Percentiles rank a stretch among this genome's conserved stretches.
These are phyloP conservation scores for Pythium inflatum DNA, from an alignment of 352 stramenopile genomes.

Conservation along the genomic window DNA sequence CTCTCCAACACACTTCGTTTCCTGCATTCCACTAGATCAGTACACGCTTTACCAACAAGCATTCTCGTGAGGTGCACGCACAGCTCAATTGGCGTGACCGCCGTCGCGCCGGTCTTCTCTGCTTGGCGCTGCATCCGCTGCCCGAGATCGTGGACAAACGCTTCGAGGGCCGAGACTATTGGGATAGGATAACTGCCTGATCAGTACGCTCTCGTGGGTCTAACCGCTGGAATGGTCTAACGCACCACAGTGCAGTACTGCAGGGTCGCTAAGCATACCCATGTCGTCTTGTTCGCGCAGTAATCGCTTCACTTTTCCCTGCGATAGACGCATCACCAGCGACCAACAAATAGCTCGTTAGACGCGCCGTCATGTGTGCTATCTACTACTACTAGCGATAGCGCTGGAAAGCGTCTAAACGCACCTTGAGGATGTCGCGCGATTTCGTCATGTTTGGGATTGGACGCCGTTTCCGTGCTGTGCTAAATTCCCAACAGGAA, in stretches of 20 bases:
- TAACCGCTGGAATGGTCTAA: background rate
- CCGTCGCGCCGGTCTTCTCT: conserved; percentile 14
- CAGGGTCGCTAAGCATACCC: conserved; percentile 63
- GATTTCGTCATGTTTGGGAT: conserved; percentile 52
- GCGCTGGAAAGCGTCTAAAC: background rate
- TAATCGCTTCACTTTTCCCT: conserved; percentile 67
- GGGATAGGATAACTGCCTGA: background rate
- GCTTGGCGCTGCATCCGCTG: conserved; percentile 44
- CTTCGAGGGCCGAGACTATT: conserved; percentile 57
- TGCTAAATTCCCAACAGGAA: too few relatives aligned
- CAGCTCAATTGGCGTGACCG: conserved; percentile 67
- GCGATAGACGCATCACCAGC: background rate
- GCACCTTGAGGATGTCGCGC: conserved; percentile 65
- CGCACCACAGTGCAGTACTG: conserved; percentile 51
- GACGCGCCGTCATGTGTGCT: background rate
- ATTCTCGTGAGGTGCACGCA: conserved; percentile 30
- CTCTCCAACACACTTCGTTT: conserved; percentile 58
- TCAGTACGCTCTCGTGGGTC: background rate
- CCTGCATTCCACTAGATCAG: conserved; percentile 28
- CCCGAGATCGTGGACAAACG: conserved; percentile 66
- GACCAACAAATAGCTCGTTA: background rate
- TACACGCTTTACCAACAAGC: conserved; percentile 9
- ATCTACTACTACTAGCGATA: background rate
- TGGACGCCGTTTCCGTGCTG: too few relatives aligned
- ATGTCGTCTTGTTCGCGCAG: conserved; percentile 74